Evolutionary conservation across 805 yeast genomes (phyloP).

Genomic region (Candida lessepsii): DNA sequence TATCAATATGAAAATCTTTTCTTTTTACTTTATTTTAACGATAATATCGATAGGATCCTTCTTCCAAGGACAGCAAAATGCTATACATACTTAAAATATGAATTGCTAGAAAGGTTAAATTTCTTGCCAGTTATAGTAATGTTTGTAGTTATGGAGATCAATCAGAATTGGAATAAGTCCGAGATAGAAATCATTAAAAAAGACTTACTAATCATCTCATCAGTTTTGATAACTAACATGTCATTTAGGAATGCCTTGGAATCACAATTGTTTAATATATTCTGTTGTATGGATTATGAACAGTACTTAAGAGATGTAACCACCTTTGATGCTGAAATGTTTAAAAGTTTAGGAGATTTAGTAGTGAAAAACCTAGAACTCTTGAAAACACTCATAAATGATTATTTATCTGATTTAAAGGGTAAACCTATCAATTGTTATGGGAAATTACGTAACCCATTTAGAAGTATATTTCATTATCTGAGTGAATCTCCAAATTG

Average conservation of each 20-base stretch:
- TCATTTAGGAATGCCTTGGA: conserved; percentile 7
- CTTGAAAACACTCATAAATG: conserved; percentile 1
- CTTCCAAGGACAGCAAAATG: not conserved
- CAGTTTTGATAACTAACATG: conserved; percentile 4
- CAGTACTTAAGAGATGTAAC: conserved; percentile 8
- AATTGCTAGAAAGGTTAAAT: conserved; percentile 13
- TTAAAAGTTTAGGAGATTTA: conserved; percentile 13
- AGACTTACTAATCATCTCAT: conserved; percentile 10
- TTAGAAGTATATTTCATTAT: not conserved
- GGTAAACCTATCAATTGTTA: conserved; percentile 8
- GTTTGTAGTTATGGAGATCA: conserved; percentile 11
- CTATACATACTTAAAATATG: conserved; percentile 10
- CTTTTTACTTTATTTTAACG: conserved; percentile 8
- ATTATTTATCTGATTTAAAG: conserved; percentile 3
- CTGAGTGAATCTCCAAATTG: too few species aligned
- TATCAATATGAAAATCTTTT: conserved; percentile 13
- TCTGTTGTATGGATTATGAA: conserved; percentile 10
- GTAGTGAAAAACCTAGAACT: not conserved
- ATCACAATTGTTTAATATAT: conserved; percentile 3
- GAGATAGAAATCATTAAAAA: not conserved
- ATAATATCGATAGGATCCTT: conserved; percentile 8
- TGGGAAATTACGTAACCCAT: conserved; percentile 1
- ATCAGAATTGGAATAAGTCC: not conserved
- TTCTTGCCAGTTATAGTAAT: conserved; percentile 12
- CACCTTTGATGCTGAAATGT: conserved; percentile 10